Conservation (phyloP, 768 basidiomycete genomes). For the Rhizopogon vinicolor region DNA sequence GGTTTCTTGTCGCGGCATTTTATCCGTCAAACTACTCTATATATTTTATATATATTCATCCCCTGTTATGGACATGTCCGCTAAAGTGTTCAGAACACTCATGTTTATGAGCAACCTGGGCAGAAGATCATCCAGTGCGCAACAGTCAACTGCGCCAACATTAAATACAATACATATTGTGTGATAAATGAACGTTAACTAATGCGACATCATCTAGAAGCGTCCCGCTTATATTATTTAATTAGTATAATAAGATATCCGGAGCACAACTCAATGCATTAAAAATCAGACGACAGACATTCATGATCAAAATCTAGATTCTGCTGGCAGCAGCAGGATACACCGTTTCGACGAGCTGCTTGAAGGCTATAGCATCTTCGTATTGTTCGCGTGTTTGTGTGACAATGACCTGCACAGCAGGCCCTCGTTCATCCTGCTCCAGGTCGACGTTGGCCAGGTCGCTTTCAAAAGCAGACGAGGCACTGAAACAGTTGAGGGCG, state of each 20-base stretch:
- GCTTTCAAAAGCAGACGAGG: conserved; percentile 25
- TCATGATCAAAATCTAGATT: background rate
- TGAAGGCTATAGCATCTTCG: conserved; percentile 28
- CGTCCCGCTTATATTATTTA: background rate
- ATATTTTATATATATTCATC: no score
- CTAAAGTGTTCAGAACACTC: no score
- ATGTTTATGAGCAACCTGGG: no score
- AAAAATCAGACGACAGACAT: background rate
- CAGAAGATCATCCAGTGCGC: no score
- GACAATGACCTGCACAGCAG: conserved; percentile 28
- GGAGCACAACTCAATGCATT: background rate
- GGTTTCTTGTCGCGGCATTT: no score
- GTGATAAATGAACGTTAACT: no score
- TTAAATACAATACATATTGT: no score
- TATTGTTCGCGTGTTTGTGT: conserved; percentile 29
- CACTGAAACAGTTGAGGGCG: conserved; percentile 31
- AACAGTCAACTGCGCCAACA: no score
- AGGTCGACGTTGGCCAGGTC: conserved; percentile 23
- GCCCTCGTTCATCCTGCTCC: conserved; percentile 12
- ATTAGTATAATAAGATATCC: background rate
- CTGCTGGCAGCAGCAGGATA: conserved; percentile 18
- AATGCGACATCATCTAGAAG: no score
- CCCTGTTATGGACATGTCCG: no score
- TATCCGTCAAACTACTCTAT: no score
- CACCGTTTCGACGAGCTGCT: conserved; percentile 21